These are phyloP conservation scores for Diaporthe ampelina DNA, from an alignment of 2,329 filamentous ascomycete genomes.

Conservation along the genomic window DNA sequence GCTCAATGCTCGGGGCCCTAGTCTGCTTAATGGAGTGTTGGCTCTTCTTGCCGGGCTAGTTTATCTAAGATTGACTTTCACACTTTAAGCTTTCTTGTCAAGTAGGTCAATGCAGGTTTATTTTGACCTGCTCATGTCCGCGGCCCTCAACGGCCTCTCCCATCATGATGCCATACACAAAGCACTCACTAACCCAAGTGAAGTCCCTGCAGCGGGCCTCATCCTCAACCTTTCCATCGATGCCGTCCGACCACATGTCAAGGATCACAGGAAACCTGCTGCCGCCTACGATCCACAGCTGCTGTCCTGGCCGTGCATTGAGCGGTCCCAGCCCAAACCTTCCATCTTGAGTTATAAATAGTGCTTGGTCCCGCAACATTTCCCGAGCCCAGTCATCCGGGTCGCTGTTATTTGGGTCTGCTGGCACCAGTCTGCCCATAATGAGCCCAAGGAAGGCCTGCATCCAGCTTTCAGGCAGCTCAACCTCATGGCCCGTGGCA, in stretches of 20 bases:
- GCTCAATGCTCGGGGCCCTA: too few species aligned
- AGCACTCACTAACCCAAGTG: neutral
- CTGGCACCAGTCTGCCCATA: neutral
- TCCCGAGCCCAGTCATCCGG: neutral
- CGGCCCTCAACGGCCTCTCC: neutral
- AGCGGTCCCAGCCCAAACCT: neutral
- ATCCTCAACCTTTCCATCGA: too few species aligned
- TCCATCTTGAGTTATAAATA: neutral
- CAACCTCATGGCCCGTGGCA: neutral
- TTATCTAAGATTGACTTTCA: neutral
- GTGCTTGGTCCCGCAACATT: neutral
- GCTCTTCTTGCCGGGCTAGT: too few species aligned
- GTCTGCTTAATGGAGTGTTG: too few species aligned
- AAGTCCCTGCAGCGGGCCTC: neutral
- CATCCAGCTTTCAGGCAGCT: neutral
- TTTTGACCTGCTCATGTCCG: neutral
- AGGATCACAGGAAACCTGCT: neutral
- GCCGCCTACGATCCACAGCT: neutral
- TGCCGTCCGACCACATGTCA: neutral
- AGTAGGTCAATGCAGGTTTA: neutral
- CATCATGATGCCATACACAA: slow-evolving; percentile 8
- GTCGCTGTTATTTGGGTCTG: neutral
- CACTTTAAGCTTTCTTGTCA: neutral
- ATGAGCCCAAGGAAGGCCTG: slow-evolving; percentile 12
- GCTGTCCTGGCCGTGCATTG: neutral